Conservation (phyloP, 208 protist genomes). For the Wallacemonas sp. region DNA sequence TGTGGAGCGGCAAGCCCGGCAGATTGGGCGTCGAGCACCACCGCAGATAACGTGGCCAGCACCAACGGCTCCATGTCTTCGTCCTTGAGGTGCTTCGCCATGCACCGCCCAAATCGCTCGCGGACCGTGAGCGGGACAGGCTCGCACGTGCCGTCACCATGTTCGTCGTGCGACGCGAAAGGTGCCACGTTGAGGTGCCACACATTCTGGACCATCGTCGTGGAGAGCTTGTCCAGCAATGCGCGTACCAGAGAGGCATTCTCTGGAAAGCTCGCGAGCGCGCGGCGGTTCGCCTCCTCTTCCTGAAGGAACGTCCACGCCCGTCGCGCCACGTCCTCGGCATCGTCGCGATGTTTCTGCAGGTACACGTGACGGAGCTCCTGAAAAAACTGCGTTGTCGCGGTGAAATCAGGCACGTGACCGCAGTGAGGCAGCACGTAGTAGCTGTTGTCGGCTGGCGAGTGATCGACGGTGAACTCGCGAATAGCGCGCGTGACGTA, state of each 20-base stretch:
- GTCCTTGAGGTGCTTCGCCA: neutral
- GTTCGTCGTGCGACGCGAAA: neutral
- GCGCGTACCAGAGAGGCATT: neutral
- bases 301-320: constrained; percentile 14
- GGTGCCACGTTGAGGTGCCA: neutral
- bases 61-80: too few relatives aligned
- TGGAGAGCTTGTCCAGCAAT: neutral
- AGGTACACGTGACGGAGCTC: constrained; percentile 84
- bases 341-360: constrained; percentile 54
- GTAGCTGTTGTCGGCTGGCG: neutral
- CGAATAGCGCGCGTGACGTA: constrained; percentile 25
- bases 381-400: constrained; percentile 92
- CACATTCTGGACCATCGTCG: constrained; percentile 8
- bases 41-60: too few relatives aligned
- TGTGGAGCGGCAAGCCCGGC: too few relatives aligned
- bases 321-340: constrained; percentile 16
- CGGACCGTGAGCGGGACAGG: neutral
- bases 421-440: constrained; percentile 82
- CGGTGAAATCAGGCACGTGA: constrained; percentile 94
- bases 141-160: neutral
- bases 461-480: constrained; percentile 15
- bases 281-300: neutral
- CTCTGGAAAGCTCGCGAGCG: neutral
- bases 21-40: too few relatives aligned
- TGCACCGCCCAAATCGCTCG: neutral